These are phyloP conservation scores for Rhizophagus clarus DNA, from an alignment of 192 early-diverging fungal species.

Conservation along the genomic window DNA sequence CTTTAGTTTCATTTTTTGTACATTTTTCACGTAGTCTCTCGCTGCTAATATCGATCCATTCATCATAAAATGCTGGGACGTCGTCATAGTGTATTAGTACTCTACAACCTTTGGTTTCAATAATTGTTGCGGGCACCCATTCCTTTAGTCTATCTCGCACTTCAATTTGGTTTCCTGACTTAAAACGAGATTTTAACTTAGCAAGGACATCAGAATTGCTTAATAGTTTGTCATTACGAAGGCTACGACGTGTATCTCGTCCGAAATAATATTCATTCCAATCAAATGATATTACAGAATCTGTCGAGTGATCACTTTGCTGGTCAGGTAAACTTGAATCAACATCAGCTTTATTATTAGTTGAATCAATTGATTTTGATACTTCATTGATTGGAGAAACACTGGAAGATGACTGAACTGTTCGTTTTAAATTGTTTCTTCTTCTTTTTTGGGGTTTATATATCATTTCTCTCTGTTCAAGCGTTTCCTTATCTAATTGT, in stretches of 20 bases:
- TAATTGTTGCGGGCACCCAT: slow-evolving; percentile 59
- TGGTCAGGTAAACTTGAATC: slow-evolving; percentile 1
- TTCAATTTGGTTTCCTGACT: slow-evolving; percentile 46
- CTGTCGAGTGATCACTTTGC: slow-evolving; percentile 21
- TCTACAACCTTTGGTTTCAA: slow-evolving; percentile 59
- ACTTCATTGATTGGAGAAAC: neutral
- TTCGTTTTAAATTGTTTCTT: neutral
- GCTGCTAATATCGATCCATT: slow-evolving; percentile 74
- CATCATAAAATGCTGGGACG: slow-evolving; percentile 54
- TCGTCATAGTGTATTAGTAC: slow-evolving; percentile 63
- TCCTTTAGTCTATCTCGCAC: slow-evolving; percentile 62
- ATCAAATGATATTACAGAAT: slow-evolving; percentile 20
- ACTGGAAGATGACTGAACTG: neutral
- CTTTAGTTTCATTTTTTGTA: slow-evolving; percentile 33
- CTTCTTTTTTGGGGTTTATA: neutral
- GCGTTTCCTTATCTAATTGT: slow-evolving; percentile 21
- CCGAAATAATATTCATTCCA: slow-evolving; percentile 25
- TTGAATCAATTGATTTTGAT: neutral
- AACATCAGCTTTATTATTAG: neutral
- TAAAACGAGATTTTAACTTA: slow-evolving; percentile 36
- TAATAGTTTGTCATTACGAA: slow-evolving; percentile 13
- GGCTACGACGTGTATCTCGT: slow-evolving; percentile 17
- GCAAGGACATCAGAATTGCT: neutral
- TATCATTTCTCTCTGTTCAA: neutral
- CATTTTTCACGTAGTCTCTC: slow-evolving; percentile 46